These are phyloP conservation scores for Phytopythium litorale DNA, from an alignment of 352 stramenopile species.

Conservation along the genomic window DNA sequence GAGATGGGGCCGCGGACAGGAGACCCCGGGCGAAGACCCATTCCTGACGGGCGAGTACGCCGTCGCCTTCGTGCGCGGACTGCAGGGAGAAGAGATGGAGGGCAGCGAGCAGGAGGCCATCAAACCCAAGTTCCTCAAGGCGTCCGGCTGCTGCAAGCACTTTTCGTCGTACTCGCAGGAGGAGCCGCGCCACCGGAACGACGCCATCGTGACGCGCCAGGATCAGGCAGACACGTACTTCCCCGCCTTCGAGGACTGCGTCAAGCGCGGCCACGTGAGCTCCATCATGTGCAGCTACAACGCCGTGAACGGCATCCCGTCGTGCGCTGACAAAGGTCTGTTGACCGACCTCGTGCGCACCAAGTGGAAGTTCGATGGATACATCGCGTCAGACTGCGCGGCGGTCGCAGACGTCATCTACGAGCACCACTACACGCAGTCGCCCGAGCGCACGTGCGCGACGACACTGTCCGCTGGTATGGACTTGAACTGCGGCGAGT, in stretches of 20 bases:
- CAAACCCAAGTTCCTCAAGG: slow-evolving; percentile 53
- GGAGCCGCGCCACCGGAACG: slow-evolving; percentile 70
- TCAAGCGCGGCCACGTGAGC: slow-evolving; percentile 72
- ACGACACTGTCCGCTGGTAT: slow-evolving; percentile 65
- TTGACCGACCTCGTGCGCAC: slow-evolving; percentile 69
- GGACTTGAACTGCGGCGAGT: slow-evolving; percentile 83
- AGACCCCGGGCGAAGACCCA: slow-evolving; percentile 90
- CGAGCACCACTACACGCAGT: slow-evolving; percentile 80
- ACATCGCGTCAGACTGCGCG: slow-evolving; percentile 91
- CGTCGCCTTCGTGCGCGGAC: slow-evolving; percentile 69
- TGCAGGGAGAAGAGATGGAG: slow-evolving; percentile 71
- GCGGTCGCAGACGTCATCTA: slow-evolving; percentile 80
- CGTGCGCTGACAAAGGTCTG: slow-evolving; percentile 85
- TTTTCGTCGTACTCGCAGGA: slow-evolving; percentile 90
- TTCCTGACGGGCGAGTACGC: slow-evolving; percentile 85
- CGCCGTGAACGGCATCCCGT: slow-evolving; percentile 89
- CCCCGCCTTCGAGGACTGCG: slow-evolving; percentile 75
- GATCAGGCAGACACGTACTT: slow-evolving; percentile 92
- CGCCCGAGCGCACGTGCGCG: slow-evolving; percentile 45
- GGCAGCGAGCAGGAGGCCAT: not conserved
- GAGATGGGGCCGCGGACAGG: slow-evolving; percentile 89
- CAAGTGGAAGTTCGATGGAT: slow-evolving; percentile 89
- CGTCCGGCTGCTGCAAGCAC: slow-evolving; percentile 91
- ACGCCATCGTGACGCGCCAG: slow-evolving; percentile 82
- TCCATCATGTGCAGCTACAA: slow-evolving; percentile 96